phyloP scores from a whole-genome alignment of 257 asterid species.

The Petunia axillaris region DNA sequence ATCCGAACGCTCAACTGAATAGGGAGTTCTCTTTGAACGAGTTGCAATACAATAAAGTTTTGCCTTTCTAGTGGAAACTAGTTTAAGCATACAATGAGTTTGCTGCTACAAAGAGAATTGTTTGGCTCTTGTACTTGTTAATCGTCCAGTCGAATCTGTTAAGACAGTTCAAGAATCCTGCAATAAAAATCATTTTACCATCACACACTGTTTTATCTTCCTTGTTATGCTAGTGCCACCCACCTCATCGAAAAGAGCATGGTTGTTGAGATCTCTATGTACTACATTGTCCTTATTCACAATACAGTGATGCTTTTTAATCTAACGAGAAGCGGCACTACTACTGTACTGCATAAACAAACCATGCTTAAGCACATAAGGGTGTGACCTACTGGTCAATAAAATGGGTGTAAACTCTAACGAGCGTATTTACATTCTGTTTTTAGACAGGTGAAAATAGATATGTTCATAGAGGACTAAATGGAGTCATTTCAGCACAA shows the following conservation, averaged over 20 bases:
- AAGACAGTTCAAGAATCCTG: neutral
- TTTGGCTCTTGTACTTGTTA: neutral
- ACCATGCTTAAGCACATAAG: too few relatives aligned
- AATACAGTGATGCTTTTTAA: too few relatives aligned
- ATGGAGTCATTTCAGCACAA: too few relatives aligned
- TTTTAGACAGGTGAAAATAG: too few relatives aligned
- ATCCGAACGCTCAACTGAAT: constrained; percentile 29
- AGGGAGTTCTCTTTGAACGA: constrained; percentile 35
- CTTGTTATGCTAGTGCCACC: neutral
- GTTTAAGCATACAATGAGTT: constrained; percentile 23
- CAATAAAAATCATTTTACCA: neutral
- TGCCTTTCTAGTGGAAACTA: constrained; percentile 28
- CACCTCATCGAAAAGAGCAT: neutral
- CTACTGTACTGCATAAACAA: too few relatives aligned
- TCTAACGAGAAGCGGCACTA: too few relatives aligned
- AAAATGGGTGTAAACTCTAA: too few relatives aligned
- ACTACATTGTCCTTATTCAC: too few relatives aligned
- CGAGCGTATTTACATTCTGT: too few relatives aligned
- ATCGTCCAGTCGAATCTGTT: neutral
- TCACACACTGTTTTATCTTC: neutral
- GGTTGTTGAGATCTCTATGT: too few relatives aligned
- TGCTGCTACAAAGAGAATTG: constrained; percentile 7
- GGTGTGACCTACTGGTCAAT: too few relatives aligned
- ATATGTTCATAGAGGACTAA: too few relatives aligned
- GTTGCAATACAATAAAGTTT: constrained; percentile 34